Conservation (phyloP, 495 filamentous ascomycete species). For the Parmelia sp. region DNA sequence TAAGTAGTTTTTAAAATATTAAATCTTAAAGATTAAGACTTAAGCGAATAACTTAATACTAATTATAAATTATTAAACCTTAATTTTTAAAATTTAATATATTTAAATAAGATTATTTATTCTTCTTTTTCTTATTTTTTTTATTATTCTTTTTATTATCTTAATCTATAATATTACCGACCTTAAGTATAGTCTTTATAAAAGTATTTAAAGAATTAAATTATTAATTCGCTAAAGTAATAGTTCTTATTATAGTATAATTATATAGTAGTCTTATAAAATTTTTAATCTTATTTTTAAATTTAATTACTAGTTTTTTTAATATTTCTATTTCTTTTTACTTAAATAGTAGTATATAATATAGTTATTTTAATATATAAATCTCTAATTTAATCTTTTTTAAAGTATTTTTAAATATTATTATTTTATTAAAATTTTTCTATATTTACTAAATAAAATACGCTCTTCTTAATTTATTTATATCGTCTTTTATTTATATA, state of each 20-base stretch:
- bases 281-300: not conserved
- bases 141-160: not conserved
- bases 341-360: no score
- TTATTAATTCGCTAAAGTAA: no score
- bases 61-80: not conserved
- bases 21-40: not conserved
- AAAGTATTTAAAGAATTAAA: not conserved
- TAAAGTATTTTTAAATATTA: no score
- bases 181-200: not conserved
- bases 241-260: no score
- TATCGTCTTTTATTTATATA: not conserved
- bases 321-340: not conserved
- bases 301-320: not conserved
- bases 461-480: not conserved
- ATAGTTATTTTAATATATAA: no score
- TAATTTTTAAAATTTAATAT: not conserved
- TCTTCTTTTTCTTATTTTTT: not conserved
- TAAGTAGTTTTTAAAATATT: not conserved
- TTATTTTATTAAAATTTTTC: no score
- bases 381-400: no score
- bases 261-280: no score
- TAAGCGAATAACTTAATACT: not conserved
- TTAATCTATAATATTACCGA: not conserved
- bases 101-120: not conserved
- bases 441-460: not conserved